Evolutionary conservation across 192 early-diverging fungal genomes (phyloP).

Genomic region (Backusella luteola): DNA sequence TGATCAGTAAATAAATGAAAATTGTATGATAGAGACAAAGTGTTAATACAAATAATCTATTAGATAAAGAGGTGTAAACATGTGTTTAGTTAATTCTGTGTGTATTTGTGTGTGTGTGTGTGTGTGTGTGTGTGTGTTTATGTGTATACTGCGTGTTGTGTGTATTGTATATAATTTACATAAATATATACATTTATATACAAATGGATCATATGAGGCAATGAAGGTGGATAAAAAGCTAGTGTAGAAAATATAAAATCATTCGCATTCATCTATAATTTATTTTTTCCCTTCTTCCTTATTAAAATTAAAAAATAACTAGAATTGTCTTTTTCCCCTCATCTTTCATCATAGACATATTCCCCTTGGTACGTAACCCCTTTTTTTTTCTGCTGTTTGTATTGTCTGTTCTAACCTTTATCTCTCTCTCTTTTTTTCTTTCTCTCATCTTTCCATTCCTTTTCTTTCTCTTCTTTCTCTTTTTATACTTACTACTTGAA

Average conservation of each 20-base stretch:
- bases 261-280: not conserved
- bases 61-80: not conserved
- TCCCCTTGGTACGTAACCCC: slow-evolving; percentile 5
- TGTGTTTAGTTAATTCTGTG: not conserved
- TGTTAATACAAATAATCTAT: not conserved
- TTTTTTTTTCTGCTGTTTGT: not conserved
- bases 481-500: slow-evolving; percentile 6
- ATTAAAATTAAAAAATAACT: slow-evolving; percentile 11
- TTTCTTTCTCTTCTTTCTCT: slow-evolving; percentile 16
- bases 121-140: not conserved
- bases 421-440: not conserved
- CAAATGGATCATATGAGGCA: slow-evolving; percentile 7
- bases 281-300: not conserved
- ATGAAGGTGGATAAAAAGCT: not conserved
- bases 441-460: slow-evolving; percentile 1
- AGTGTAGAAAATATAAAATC: slow-evolving; percentile 9
- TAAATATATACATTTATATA: slow-evolving; percentile 11
- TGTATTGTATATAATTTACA: slow-evolving; percentile 6
- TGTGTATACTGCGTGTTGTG: not conserved
- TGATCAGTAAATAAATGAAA: not conserved
- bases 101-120: not conserved
- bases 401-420: not conserved
- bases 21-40: not conserved
- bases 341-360: slow-evolving; percentile 1
- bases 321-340: slow-evolving; percentile 2